Evolutionary conservation across 2,329 filamentous ascomycete genomes (phyloP).

Genomic region (Arthrobotrys musiformis): DNA sequence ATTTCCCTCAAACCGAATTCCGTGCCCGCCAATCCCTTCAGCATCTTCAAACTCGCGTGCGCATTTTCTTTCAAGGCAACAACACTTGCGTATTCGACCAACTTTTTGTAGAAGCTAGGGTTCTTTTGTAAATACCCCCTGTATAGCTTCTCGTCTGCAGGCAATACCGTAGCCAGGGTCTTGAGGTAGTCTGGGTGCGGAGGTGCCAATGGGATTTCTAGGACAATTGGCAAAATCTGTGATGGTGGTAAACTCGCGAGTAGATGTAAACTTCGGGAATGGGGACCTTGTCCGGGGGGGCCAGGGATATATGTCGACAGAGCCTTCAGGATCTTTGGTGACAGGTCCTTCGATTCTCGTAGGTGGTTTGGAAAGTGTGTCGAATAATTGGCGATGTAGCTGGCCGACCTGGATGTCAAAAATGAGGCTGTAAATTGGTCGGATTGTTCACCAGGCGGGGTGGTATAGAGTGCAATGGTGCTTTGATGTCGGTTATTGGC

Average conservation of each 20-base stretch:
- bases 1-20: constrained; percentile 42
- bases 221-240: constrained; percentile 23
- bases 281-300: constrained; percentile 40
- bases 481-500: constrained; percentile 50
- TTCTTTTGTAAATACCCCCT: constrained; percentile 39
- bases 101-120: constrained; percentile 51
- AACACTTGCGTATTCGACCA: constrained; percentile 44
- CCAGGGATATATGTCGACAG: constrained; percentile 49
- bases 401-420: constrained; percentile 42
- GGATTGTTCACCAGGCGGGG: constrained; percentile 39
- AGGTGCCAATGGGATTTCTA: constrained; percentile 45
- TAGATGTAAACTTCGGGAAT: constrained; percentile 39
- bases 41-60: constrained; percentile 47
- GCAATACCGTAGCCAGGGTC: constrained; percentile 35
- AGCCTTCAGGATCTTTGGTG: constrained; percentile 47
- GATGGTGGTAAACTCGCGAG: constrained; percentile 32
- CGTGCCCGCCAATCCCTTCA: constrained; percentile 34
- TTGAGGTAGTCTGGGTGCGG: constrained; percentile 51
- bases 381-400: constrained; percentile 49
- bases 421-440: constrained; percentile 53
- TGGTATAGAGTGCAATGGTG: constrained; percentile 43
- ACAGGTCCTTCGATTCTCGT: constrained; percentile 33
- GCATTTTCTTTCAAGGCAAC: constrained; percentile 49
- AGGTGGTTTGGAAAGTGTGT: constrained; percentile 44
- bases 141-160: constrained; percentile 39